Conservation (phyloP, 169 alveolate genomes). For the Pseudocohnilembus persalinus region DNA sequence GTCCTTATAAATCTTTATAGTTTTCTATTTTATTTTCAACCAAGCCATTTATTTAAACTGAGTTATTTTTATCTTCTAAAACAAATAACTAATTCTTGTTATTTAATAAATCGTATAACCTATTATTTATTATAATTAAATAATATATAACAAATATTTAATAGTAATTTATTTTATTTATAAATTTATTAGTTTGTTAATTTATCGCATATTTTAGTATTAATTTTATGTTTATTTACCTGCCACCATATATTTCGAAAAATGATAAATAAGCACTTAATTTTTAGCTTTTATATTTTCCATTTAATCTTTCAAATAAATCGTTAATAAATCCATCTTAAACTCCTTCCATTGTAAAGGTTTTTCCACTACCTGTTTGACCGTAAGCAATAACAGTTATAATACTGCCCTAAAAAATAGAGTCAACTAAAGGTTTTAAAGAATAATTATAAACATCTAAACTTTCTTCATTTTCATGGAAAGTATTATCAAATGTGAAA, state of each 20-base stretch:
- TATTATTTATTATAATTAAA: too few relatives aligned
- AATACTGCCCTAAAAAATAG: constrained; percentile 51
- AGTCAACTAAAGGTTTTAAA: constrained; percentile 60
- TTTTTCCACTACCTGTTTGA: constrained; percentile 50
- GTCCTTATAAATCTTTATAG: constrained; percentile 13
- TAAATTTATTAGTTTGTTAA: too few relatives aligned
- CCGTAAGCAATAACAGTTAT: constrained; percentile 50
- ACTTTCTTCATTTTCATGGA: constrained; percentile 62
- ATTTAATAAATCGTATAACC: constrained; percentile 38
- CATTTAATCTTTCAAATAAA: not conserved
- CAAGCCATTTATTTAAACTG: constrained; percentile 23
- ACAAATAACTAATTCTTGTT: constrained; percentile 30
- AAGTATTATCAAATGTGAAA: constrained; percentile 63
- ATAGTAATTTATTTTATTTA: too few relatives aligned
- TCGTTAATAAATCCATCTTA: constrained; percentile 24
- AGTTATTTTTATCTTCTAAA: constrained; percentile 42
- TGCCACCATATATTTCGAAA: constrained; percentile 54
- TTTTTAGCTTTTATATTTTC: constrained; percentile 16
- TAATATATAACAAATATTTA: too few relatives aligned
- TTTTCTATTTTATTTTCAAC: constrained; percentile 29
- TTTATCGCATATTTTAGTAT: too few relatives aligned
- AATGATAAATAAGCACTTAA: constrained; percentile 26
- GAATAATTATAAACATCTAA: constrained; percentile 50
- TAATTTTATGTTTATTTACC: constrained; percentile 7
- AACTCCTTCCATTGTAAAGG: constrained; percentile 40